phyloP scores from a whole-genome alignment of 2,329 filamentous ascomycete species.

The Pseudogymnoascus destructans region DNA sequence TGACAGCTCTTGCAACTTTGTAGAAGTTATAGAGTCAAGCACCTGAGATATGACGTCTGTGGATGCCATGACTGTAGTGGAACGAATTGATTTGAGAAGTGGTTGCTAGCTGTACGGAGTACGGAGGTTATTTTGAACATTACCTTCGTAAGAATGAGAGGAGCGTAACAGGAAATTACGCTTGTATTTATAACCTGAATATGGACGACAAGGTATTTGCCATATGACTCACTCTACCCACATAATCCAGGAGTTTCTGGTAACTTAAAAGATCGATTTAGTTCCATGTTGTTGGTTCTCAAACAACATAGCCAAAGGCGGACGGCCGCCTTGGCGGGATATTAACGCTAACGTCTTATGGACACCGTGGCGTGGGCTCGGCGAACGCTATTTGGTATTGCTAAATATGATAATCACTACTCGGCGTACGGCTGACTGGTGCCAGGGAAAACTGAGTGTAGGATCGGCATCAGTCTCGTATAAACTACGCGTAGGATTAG shows the following conservation, averaged over 20 bases:
- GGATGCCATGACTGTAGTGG: conserved; percentile 24
- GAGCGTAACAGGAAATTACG: neutral
- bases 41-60: conserved; percentile 35
- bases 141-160: neutral
- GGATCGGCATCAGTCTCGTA: too few relatives aligned
- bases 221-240: neutral
- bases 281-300: neutral
- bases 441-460: too few relatives aligned
- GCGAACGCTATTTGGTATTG: neutral
- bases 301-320: neutral
- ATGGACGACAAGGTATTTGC: neutral
- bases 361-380: neutral
- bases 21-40: conserved; percentile 39
- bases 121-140: too few relatives aligned
- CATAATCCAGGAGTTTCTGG: neutral
- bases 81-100: neutral
- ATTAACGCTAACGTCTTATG: neutral
- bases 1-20: conserved; percentile 41
- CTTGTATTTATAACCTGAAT: neutral
- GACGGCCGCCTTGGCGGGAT: neutral
- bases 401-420: neutral
- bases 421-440: too few relatives aligned
- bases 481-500: too few relatives aligned
- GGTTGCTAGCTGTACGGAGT: neutral
- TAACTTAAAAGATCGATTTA: neutral